These are phyloP conservation scores for Nadsonia starkeyi-henricii DNA, from an alignment of 1,139 yeast species.

Conservation along the genomic window DNA sequence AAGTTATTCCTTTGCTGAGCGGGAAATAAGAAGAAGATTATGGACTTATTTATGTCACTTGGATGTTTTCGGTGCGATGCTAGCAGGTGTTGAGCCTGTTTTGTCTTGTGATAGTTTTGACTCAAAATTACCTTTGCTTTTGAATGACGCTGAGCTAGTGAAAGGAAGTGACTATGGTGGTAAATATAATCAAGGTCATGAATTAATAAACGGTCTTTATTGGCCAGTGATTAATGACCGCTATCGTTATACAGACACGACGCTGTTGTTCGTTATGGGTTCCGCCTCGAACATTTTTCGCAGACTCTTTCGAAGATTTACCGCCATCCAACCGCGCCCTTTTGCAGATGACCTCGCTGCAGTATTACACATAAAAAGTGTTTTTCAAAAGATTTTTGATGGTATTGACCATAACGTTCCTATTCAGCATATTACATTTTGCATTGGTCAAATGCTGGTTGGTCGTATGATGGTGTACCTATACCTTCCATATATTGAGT, in stretches of 20 bases:
- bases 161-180: slow-evolving; percentile 1
- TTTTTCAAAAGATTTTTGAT: slow-evolving; percentile 2
- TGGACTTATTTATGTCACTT: slow-evolving; percentile 4
- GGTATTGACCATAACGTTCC: slow-evolving; percentile 1
- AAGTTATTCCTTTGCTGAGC: slow-evolving; percentile 3
- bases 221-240: slow-evolving; percentile 3
- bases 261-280: slow-evolving; percentile 1
- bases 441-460: slow-evolving; percentile 4
- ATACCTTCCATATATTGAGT: slow-evolving; percentile 2
- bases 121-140: neutral
- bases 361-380: neutral
- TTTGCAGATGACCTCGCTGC: slow-evolving; percentile 2
- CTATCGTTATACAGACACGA: slow-evolving; percentile 3
- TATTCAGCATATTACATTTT: slow-evolving; percentile 1
- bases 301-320: slow-evolving; percentile 2
- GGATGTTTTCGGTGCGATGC: slow-evolving; percentile 3
- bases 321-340: neutral
- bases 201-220: slow-evolving; percentile 1
- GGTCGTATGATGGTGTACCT: slow-evolving; percentile 4
- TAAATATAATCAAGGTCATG: slow-evolving; percentile 1
- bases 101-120: slow-evolving; percentile 3
- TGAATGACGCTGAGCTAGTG: slow-evolving; percentile 5
- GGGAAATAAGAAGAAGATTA: slow-evolving; percentile 5
- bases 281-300: slow-evolving; percentile 2
- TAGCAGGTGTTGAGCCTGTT: slow-evolving; percentile 4